A percentile compares a stretch with the other conserved stretches of the same genome.
phyloP scores from a whole-genome alignment of 768 basidiomycete genomes.

The Tricholoma furcatifolium region DNA sequence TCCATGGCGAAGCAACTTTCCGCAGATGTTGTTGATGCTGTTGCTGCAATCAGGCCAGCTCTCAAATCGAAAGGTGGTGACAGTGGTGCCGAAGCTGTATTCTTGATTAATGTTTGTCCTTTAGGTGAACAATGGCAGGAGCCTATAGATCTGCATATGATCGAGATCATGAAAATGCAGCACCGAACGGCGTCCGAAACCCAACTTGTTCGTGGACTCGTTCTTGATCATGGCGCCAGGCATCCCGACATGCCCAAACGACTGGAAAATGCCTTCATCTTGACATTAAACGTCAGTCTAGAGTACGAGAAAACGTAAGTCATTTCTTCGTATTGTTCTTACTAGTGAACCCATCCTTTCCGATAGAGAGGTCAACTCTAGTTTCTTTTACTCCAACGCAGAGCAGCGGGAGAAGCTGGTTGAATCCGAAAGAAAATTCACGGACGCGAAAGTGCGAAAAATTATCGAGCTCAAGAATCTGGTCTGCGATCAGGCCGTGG shows the following conservation, averaged over 20 bases:
- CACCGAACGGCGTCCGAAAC: constrained; percentile 98
- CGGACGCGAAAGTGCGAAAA: constrained; percentile 92
- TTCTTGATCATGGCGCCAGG: constrained; percentile 94
- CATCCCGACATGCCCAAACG: constrained; percentile 99
- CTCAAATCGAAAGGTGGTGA: constrained; percentile 55
- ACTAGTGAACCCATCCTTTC: constrained; percentile 13
- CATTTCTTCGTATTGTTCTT: constrained; percentile 8
- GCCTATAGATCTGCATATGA: constrained; percentile 98
- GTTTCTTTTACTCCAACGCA: constrained; percentile 98
- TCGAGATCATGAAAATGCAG: constrained; percentile 99
- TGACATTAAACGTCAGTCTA: constrained; percentile 95
- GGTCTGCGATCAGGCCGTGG: constrained; percentile 92
- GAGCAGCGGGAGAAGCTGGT: constrained; percentile 99
- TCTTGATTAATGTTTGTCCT: constrained; percentile 15
- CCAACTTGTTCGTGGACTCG: constrained; percentile 90
- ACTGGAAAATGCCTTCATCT: constrained; percentile 91
- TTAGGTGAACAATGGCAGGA: constrained; percentile 74
- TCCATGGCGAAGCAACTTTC: constrained; percentile 84
- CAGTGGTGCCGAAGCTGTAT: constrained; percentile 12
- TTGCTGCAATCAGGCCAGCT: constrained; percentile 79
- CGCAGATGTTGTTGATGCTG: constrained; percentile 93
- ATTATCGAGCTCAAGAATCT: constrained; percentile 95
- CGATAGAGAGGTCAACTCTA: constrained; percentile 94
- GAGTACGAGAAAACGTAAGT: constrained; percentile 99
- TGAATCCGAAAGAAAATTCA: constrained; percentile 92